These are phyloP conservation scores for Kwoniella bestiolae DNA, from an alignment of 768 basidiomycete species.

Conservation along the genomic window DNA sequence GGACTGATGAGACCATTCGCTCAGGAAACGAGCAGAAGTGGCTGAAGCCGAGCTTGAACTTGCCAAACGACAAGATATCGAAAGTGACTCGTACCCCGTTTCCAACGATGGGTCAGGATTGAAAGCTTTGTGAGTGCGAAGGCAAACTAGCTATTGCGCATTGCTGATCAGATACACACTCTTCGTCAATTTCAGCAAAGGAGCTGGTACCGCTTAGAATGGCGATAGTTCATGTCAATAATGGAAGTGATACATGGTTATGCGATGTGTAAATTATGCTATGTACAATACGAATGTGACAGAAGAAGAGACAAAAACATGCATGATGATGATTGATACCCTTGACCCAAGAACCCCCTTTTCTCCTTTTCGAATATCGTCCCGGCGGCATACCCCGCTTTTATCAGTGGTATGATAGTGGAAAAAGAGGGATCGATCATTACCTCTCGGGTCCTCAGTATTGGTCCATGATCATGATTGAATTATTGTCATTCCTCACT, in stretches of 20 bases:
- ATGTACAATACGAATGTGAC: too few relatives aligned
- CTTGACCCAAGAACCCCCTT: not conserved
- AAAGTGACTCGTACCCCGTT: conserved; percentile 20
- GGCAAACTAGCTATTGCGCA: not conserved
- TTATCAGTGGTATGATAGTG: not conserved
- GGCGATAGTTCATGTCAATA: too few relatives aligned
- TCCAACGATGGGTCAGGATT: conserved; percentile 17
- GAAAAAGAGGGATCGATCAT: conserved; percentile 10
- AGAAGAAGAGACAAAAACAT: too few relatives aligned
- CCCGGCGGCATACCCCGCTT: not conserved
- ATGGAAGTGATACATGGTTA: too few relatives aligned
- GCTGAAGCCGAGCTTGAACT: not conserved
- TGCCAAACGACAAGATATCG: conserved; percentile 11
- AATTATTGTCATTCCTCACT: not conserved
- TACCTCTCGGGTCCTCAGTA: conserved; percentile 20
- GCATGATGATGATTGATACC: too few relatives aligned
- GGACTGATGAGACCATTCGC: not conserved
- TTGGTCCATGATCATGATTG: not conserved
- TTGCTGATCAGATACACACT: too few relatives aligned
- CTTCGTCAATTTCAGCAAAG: too few relatives aligned
- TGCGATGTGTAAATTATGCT: too few relatives aligned
- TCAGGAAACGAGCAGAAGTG: conserved; percentile 12
- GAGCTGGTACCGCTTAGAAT: too few relatives aligned
- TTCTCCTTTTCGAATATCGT: not conserved
- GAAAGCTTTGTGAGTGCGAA: conserved; percentile 16